These are phyloP conservation scores for Podosphaera xanthii DNA, from an alignment of 2,329 filamentous ascomycete genomes.

Conservation along the genomic window DNA sequence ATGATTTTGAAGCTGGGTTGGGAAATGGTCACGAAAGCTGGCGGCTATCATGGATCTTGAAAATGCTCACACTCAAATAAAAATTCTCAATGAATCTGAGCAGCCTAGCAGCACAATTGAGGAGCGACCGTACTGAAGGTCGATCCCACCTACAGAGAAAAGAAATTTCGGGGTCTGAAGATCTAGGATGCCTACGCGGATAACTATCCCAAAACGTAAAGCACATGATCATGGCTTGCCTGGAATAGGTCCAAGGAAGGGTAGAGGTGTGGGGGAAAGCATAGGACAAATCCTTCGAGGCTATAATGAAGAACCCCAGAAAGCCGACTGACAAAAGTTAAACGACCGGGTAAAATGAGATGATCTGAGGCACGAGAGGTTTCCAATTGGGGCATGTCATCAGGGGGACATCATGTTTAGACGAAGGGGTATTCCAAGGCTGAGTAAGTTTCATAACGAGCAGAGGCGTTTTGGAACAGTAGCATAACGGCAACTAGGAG, in stretches of 20 bases:
- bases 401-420: no score
- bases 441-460: no score
- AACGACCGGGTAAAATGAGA: no score
- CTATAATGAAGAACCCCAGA: neutral
- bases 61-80: neutral
- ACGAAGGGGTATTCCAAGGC: no score
- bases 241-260: neutral
- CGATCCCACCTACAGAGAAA: neutral
- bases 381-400: no score
- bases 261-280: neutral
- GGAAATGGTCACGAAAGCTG: neutral
- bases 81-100: neutral
- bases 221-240: neutral
- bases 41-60: neutral
- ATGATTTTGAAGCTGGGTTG: neutral
- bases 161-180: neutral
- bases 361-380: no score
- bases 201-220: neutral
- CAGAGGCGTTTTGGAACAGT: no score
- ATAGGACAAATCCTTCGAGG: neutral
- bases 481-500: no score
- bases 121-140: neutral
- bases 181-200: neutral
- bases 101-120: neutral
- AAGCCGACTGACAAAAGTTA: neutral